Base-by-base conservation (phyloP, 495 filamentous ascomycete genomes). In the Venustampulla echinocandica region DNA sequence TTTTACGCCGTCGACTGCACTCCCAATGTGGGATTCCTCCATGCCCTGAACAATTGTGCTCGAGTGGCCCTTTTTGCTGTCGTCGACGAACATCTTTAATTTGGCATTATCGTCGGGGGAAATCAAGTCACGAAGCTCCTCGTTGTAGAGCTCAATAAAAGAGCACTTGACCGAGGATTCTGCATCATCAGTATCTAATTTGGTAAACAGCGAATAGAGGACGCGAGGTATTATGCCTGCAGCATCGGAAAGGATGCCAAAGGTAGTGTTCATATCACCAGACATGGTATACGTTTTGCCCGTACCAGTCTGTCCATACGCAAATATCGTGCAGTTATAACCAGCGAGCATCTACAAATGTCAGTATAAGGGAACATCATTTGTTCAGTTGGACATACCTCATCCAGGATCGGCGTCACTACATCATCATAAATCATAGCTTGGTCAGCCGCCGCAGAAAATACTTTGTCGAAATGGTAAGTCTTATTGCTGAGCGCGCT, bases 241-340 rank as follows among this genome's bases (percentile, higher is more conserved):
- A 21, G 81, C 82, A 46, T 96, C 92, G 2, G 90, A 87, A 14
- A 95, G 71, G 37, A 93, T 77, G 2, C 87, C 87, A 36, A 88
- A 68, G 1, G 81, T 86, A 51, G 92, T 83, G 9, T 74, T 83
- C 84, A 98, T 95, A 59, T 98, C 90, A 25, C 92, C 92, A 2
- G 93, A 94, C 92, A 98, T 98, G 2, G 92, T 98, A 62, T 98
- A 98, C 23, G 92, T 98, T 65, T 98, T 98, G 44, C 92, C 92
- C 0, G 92, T 98, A 21, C 92, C 92, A 0, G 92, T 98, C 57
- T 98, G 92, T 7, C 92, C 92, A 61, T 98, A 98, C 37, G 92
- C 92, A 60, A 98, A 98, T 46, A 98, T 94, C 6, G 92, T 98
- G 62, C 92, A 98, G 61, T 98, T 98, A 66, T 85, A 97, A n/a